These are phyloP conservation scores for Nakazawaea holstii DNA, from an alignment of 805 yeast species.

Conservation along the genomic window DNA sequence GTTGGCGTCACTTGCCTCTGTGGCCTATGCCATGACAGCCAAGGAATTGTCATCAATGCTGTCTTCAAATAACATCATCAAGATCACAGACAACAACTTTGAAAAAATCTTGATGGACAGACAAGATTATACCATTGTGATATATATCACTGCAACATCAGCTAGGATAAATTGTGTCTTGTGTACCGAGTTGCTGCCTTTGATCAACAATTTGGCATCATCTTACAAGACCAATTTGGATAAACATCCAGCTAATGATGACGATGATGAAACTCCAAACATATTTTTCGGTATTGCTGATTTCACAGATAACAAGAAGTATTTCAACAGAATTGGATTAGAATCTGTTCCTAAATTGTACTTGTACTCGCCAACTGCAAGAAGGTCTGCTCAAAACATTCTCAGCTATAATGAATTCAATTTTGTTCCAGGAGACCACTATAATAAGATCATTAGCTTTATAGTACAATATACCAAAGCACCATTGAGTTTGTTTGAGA, in stretches of 20 bases:
- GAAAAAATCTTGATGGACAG: slow-evolving; percentile 50
- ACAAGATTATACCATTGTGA: slow-evolving; percentile 59
- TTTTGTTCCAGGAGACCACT: slow-evolving; percentile 39
- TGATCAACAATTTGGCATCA: slow-evolving; percentile 50
- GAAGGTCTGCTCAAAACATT: slow-evolving; percentile 25
- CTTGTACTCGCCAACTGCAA: slow-evolving; percentile 48
- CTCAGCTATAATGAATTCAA: slow-evolving; percentile 33
- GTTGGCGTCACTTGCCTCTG: not conserved
- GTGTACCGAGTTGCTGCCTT: slow-evolving; percentile 69
- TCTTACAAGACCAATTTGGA: slow-evolving; percentile 44
- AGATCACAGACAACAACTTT: slow-evolving; percentile 57
- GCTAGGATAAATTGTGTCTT: slow-evolving; percentile 71
- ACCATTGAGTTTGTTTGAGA: slow-evolving; percentile 21
- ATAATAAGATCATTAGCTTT: slow-evolving; percentile 28
- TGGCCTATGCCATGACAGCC: slow-evolving; percentile 2
- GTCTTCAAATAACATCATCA: slow-evolving; percentile 29
- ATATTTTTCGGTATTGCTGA: slow-evolving; percentile 76
- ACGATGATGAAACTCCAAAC: slow-evolving; percentile 31
- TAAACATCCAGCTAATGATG: not conserved
- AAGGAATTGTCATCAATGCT: not conserved
- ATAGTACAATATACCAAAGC: slow-evolving; percentile 23
- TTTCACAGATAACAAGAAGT: slow-evolving; percentile 47
- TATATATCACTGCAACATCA: slow-evolving; percentile 68
- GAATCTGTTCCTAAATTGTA: slow-evolving; percentile 76
- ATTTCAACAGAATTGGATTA: slow-evolving; percentile 49